Base-by-base conservation (phyloP, 2,329 filamentous ascomycete species). In the Claviceps quebecensis region DNA sequence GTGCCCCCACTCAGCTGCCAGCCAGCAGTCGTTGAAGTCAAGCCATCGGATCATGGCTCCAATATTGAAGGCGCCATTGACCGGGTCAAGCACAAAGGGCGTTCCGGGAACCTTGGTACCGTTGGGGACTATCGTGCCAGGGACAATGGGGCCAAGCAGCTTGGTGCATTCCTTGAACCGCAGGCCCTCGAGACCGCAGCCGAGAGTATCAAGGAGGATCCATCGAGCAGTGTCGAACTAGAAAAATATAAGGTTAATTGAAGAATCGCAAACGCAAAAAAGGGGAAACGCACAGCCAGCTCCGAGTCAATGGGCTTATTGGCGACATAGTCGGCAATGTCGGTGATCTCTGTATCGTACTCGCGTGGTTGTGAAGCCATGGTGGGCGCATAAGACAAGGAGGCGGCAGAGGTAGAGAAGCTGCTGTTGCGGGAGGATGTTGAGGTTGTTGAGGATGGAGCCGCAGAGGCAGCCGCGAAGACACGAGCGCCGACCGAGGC, bases 21-120 rank as follows among this genome's bases (percentile, higher is more conserved):
- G 78, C 93, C 91, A 98, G 81, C 93, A 97, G 79, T 98, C 93
- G 70, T 98, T 98, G 80, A 97, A 98, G 75, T 98, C 93, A 63
- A 98, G 81, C 93, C 93, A 98, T 66, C 93, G 81, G 73, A 98
- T 95, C 84, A 95, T 95, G 63, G 93, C 86, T 62, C 93, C 93
- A 62, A 98, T 97, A 78, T 97, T 97, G 81, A 98, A 97, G 57
- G 93, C 93, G 56, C 85, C 93, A 63, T 91, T 91, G 66, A 97
- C 83, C 40, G 93, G 93, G 68, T 97, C 93, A 60, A 98, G 83
- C 72, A 94, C 84, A 74, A 91, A 97, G 59, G 86, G 81, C 36
- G 93, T 97, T 58, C 93, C 93, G 41, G 87, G 87, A 45, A 98
- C 87, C 66, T 83, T 87, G 62, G 88, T 84, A 59, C 93, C 93